Percentiles rank a stretch among this genome's conserved stretches.
These are phyloP conservation scores for Croton laevigatus DNA, from an alignment of 441 rosid genomes.

Conservation along the genomic window DNA sequence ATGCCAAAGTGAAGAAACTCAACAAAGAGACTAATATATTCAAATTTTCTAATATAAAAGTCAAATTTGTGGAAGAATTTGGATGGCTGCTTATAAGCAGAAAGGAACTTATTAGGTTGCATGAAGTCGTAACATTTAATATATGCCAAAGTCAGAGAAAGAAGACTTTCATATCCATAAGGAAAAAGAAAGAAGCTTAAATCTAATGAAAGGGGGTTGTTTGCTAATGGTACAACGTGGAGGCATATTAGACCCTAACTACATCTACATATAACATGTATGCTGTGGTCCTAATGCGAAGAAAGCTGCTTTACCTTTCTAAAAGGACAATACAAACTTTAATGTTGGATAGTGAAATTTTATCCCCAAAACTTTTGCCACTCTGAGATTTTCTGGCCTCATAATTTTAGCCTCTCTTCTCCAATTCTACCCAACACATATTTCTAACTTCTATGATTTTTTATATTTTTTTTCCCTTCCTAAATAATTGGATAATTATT, in stretches of 20 bases:
- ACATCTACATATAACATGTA: background rate
- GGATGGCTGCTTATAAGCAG: too few relatives aligned
- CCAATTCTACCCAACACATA: background rate
- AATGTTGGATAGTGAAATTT: slow-evolving; percentile 28
- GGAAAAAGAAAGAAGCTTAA: too few relatives aligned
- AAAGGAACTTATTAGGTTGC: too few relatives aligned
- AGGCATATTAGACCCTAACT: slow-evolving; percentile 1
- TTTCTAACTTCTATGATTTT: background rate
- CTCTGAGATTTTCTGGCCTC: slow-evolving; percentile 33
- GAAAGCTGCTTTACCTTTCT: background rate
- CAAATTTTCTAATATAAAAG: too few relatives aligned
- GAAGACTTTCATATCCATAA: background rate
- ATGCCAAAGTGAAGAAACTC: too few relatives aligned
- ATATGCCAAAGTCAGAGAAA: too few relatives aligned
- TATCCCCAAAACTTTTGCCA: slow-evolving; percentile 27
- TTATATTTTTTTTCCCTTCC: background rate
- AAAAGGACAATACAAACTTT: slow-evolving; percentile 4
- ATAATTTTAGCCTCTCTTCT: slow-evolving; percentile 7
- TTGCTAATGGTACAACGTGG: slow-evolving; percentile 31
- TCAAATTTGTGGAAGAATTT: too few relatives aligned
- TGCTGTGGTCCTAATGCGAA: slow-evolving; percentile 33
- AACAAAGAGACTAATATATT: too few relatives aligned
- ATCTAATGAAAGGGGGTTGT: too few relatives aligned
- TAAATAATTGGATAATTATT: too few relatives aligned
- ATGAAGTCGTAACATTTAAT: too few relatives aligned